phyloP scores from a whole-genome alignment of 2,329 filamentous ascomycete species.

The Paraphoma sp. region DNA sequence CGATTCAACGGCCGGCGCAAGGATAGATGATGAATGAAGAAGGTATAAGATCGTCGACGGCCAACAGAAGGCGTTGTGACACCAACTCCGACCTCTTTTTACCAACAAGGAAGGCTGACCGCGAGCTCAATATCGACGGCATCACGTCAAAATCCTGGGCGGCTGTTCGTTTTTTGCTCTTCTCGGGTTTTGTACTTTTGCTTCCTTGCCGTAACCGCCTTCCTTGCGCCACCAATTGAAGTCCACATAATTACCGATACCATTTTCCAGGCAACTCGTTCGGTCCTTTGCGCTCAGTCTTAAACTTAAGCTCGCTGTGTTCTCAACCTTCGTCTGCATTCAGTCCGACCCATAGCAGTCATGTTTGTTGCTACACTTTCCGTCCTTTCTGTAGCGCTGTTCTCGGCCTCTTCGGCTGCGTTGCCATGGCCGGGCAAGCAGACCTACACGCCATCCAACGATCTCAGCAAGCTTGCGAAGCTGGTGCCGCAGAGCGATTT shows the following conservation, averaged over 20 bases:
- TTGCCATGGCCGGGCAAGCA: conserved; percentile 17
- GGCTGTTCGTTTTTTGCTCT: background rate
- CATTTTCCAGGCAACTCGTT: background rate
- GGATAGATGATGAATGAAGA: conserved; percentile 20
- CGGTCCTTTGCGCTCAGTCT: background rate
- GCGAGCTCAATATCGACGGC: background rate
- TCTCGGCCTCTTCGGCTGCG: conserved; percentile 25
- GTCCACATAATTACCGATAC: background rate
- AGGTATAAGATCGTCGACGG: conserved; percentile 38
- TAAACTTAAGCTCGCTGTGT: conserved; percentile 1
- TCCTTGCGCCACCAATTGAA: background rate
- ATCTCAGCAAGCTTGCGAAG: conserved; percentile 32
- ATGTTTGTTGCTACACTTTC: conserved; percentile 27
- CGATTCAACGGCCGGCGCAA: conserved; percentile 35
- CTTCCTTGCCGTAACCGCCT: background rate
- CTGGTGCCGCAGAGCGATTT: conserved; percentile 39
- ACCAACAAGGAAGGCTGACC: conserved; percentile 3
- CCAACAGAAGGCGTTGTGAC: conserved; percentile 23
- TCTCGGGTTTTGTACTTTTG: background rate
- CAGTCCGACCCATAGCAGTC: background rate
- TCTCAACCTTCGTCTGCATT: too few species aligned
- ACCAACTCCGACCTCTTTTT: conserved; percentile 23
- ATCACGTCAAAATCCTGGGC: too few species aligned
- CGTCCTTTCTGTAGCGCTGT: conserved; percentile 26
- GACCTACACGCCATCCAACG: conserved; percentile 20